Base-by-base conservation (phyloP, 176 grass and related monocot species). In the Aegilops sharonensis region DNA sequence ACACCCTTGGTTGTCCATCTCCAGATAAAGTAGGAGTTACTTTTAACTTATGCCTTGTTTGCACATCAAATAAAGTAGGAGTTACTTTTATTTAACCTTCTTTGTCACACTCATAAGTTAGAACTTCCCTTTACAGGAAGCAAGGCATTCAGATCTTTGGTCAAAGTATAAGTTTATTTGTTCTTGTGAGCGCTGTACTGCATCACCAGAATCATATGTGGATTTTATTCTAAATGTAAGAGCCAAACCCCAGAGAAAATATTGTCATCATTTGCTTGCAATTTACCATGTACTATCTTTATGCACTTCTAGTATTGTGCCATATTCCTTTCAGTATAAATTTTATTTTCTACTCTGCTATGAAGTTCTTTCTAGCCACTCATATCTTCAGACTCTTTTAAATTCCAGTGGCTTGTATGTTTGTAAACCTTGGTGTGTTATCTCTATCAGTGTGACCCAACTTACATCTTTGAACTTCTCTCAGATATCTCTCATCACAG, bases 201-300 rank as follows among this genome's bases (percentile, higher is more conserved):
- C 75, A 87, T 89, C 86, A 37, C 88, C 87, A 50, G 45, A 93
- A 84, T 34, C 79, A 35, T 92, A 92, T 68, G 57, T 85, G 71
- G 95, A 98, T 89, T 54, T 77, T 87, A 86, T 98, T 89, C 81
- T 98, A 42, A 93, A 89, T 90, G 95, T 98, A 91, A 93, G 95
- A 87, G 82, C 5, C 74, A 68, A 84, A 83, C 57, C 27, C 68
- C 14, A 40, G 45, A 66, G 12, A 84, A 47, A 69, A 37, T 65
- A 11, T 17, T 90, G 30, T 76, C 4, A 61, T 70, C 17, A 84
- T 80, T 90, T 73, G 11, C 35, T 87, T 47, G 6, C 5, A 64
- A 29, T 9, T 43, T 21, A 42, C 30, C 14, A 68, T 68, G 68
- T 47, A 34, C 27, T 81, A 23, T 77, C 15, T 78, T 90, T 47